A percentile compares a stretch with the other conserved stretches of the same genome.
phyloP scores from a whole-genome alignment of 257 asterid genomes.

The Lycium barbarum region DNA sequence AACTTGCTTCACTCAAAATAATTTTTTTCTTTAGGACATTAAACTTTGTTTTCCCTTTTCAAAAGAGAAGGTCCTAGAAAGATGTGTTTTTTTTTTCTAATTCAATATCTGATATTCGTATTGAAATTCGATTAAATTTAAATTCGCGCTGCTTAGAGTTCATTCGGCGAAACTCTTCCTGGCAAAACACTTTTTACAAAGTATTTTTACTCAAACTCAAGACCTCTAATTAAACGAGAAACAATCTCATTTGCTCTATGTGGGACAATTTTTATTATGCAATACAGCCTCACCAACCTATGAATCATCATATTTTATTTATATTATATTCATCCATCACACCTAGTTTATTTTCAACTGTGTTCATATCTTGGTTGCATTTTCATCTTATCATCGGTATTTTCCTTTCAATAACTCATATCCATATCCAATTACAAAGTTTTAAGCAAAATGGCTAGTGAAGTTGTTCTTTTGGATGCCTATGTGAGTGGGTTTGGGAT shows the following conservation, averaged over 20 bases:
- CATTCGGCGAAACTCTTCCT: too few species aligned
- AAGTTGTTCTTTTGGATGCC: constrained; percentile 34
- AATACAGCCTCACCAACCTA: neutral
- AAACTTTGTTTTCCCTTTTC: neutral
- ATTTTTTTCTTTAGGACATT: too few species aligned
- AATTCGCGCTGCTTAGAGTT: too few species aligned
- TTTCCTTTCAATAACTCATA: neutral
- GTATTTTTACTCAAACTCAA: too few species aligned
- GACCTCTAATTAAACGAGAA: too few species aligned
- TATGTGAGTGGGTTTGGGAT: constrained; percentile 34
- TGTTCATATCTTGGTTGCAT: neutral
- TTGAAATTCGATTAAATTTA: too few species aligned
- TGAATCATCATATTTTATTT: neutral
- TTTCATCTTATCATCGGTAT: neutral
- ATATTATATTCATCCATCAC: neutral
- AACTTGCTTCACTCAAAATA: too few species aligned
- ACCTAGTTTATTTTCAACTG: neutral
- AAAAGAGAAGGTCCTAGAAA: neutral
- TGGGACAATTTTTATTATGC: neutral
- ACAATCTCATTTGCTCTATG: too few species aligned
- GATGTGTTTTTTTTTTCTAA: neutral
- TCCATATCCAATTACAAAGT: too few species aligned
- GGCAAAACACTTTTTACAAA: too few species aligned
- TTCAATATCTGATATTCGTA: too few species aligned
- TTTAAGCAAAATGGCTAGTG: constrained; percentile 3